Evolutionary conservation across 2,329 filamentous ascomycete genomes (phyloP), one percentile per base, ranked within the genome.

Genomic region (Aspergillus sergii): DNA sequence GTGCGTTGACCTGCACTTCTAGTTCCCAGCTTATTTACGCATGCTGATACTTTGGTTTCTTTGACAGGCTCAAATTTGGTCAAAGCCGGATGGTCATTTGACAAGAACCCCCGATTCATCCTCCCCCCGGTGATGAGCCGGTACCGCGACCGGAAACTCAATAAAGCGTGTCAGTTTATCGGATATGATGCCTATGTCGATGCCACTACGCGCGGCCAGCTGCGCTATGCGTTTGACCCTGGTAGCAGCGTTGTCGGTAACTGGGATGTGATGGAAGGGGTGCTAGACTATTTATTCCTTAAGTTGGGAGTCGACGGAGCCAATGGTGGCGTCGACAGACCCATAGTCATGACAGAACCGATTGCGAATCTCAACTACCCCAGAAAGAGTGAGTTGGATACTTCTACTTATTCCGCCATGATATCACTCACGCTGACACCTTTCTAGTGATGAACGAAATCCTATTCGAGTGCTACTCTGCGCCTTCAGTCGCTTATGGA

Each of bases 191-290:
- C 96, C 73, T 98, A 95, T 74, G 91, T 94, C 67, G 95, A 99
- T 79, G 95, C 94, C 30, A 97, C 93, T 1, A 93, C 95, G 26
- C 87, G 92, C 61, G 92, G 93, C 12, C 95, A 98, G 76, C 90
- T 96, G 64, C 90, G 94, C 75, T 91, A 92, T 76, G 90, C 94
- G 1, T 98, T 97, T 72, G 95, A 99, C 76, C 87, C 90, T 2
- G 94, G 94, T 28, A 94, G 90, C 51, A 94, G 94, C 67, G 90
- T 99, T 55, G 88, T 98, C 64, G 94, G 92, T 77, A 98, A 98
- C 76, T 99, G 96, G 93, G 95, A 99, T 78, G 94, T 93, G 39
- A 93, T 97, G 88, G 95, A 99, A 78, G 93, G 94, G 63, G 85
- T 97, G 6, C 81, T 99, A 54, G 95, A 99, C 80, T 97, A 97